Evolutionary conservation across 2,329 filamentous ascomycete genomes (phyloP).

Genomic region (Penicillium thymicola): DNA sequence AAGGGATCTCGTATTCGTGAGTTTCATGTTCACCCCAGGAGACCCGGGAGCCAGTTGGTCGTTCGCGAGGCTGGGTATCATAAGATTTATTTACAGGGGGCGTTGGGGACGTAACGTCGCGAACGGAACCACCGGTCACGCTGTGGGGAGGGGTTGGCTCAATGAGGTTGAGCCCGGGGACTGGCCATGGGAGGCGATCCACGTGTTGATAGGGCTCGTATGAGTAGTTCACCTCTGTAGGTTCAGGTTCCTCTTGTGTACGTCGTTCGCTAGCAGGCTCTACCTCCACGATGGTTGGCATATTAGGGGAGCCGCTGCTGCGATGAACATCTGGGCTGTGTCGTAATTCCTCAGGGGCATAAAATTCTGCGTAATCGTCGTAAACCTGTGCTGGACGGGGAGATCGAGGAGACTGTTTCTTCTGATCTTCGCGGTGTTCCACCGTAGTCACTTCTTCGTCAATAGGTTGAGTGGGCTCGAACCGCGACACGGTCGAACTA

Average conservation of each 20-base stretch:
- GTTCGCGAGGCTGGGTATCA: conserved; percentile 45
- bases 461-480: conserved; percentile 17
- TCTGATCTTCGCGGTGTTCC: conserved; percentile 16
- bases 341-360: conserved; percentile 40
- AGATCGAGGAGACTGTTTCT: conserved; percentile 29
- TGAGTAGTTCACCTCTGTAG: not conserved
- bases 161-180: conserved; percentile 56
- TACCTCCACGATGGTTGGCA: conserved; percentile 32
- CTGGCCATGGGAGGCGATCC: conserved; percentile 39
- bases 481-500: conserved; percentile 25
- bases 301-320: conserved; percentile 16
- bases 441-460: conserved; percentile 17
- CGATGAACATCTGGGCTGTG: conserved; percentile 39
- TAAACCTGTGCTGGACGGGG: conserved; percentile 36
- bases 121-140: conserved; percentile 38
- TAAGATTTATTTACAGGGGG: conserved; percentile 41
- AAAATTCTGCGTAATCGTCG: conserved; percentile 45
- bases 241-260: conserved; percentile 5
- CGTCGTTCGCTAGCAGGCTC: conserved; percentile 29
- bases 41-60: conserved; percentile 54
- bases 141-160: conserved; percentile 57
- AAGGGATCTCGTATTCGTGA: conserved; percentile 62
- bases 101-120: conserved; percentile 30
- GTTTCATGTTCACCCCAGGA: conserved; percentile 65
- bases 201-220: conserved; percentile 20